Percentiles rank a stretch among this genome's conserved stretches.
phyloP scores from a whole-genome alignment of 1,284 basidiomycete species.

The Wolfiporia cocos region DNA sequence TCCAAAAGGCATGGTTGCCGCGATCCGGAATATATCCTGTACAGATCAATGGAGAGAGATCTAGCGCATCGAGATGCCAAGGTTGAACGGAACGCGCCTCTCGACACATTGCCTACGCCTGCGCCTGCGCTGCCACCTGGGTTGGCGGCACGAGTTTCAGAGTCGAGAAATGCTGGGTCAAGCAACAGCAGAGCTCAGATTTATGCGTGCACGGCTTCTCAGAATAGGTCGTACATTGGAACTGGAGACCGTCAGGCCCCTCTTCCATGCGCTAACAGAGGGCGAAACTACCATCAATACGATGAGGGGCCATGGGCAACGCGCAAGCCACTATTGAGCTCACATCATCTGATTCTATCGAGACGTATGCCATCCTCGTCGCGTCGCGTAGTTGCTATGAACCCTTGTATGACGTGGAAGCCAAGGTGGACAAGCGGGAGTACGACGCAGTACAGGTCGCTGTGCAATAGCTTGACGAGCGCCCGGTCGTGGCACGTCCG shows the following conservation, averaged over 20 bases:
- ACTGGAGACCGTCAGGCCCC: constrained; percentile 27
- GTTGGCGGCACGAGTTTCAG: constrained; percentile 19
- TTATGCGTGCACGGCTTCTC: background rate
- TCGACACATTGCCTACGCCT: constrained; percentile 8
- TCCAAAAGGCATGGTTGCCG: constrained; percentile 56
- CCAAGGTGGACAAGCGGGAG: no score
- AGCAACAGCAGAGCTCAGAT: background rate
- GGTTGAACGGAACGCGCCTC: constrained; percentile 14
- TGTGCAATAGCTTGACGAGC: no score
- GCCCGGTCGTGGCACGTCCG: no score
- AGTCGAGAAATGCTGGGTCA: constrained; percentile 22
- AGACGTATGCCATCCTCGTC: constrained; percentile 24
- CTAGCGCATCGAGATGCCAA: background rate
- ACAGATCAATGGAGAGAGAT: background rate
- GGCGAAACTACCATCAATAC: constrained; percentile 13
- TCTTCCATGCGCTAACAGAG: constrained; percentile 29
- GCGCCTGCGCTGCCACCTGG: constrained; percentile 8
- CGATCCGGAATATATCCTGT: constrained; percentile 37
- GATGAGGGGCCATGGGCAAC: constrained; percentile 5
- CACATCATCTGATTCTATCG: constrained; percentile 29
- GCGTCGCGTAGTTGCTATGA: background rate
- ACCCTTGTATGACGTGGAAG: no score
- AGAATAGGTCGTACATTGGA: constrained; percentile 25
- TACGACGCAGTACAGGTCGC: no score
- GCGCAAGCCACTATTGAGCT: background rate